phyloP scores from a whole-genome alignment of 2,329 filamentous ascomycete species.

The Ambrosiella xylebori region DNA sequence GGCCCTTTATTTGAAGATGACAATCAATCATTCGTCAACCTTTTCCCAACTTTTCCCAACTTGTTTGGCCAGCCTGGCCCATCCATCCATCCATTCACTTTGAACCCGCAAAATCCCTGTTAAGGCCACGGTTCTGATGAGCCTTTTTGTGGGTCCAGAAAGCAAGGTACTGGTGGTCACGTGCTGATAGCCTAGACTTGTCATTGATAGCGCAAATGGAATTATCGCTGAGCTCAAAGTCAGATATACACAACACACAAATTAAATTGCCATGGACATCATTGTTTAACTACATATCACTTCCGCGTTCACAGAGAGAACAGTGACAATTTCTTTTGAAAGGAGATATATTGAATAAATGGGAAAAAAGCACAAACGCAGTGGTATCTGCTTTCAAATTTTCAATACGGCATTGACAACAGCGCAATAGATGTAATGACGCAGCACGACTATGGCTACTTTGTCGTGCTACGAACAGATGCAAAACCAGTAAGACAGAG shows the following conservation, averaged over 20 bases:
- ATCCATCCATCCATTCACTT: not conserved
- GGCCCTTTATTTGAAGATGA: not conserved
- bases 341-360: not conserved
- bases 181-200: not conserved
- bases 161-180: not conserved
- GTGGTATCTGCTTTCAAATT: constrained; percentile 3
- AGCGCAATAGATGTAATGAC: constrained; percentile 1
- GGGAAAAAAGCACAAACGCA: not conserved
- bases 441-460: constrained; percentile 3
- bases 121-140: constrained; percentile 5
- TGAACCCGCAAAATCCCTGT: not conserved
- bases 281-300: too few relatives aligned
- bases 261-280: not conserved
- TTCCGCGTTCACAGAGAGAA: not conserved
- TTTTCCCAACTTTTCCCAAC: not conserved
- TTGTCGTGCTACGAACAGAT: constrained; percentile 2
- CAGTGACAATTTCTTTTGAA: not conserved
- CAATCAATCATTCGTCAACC: too few relatives aligned
- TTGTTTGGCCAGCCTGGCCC: not conserved
- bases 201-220: not conserved
- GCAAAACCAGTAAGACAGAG: constrained; percentile 1
- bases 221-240: not conserved
- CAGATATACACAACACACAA: not conserved
- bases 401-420: not conserved
- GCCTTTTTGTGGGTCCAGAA: not conserved